Base-by-base conservation (phyloP, 2,329 filamentous ascomycete species). In the Ophiostoma novo-ulmi region DNA sequence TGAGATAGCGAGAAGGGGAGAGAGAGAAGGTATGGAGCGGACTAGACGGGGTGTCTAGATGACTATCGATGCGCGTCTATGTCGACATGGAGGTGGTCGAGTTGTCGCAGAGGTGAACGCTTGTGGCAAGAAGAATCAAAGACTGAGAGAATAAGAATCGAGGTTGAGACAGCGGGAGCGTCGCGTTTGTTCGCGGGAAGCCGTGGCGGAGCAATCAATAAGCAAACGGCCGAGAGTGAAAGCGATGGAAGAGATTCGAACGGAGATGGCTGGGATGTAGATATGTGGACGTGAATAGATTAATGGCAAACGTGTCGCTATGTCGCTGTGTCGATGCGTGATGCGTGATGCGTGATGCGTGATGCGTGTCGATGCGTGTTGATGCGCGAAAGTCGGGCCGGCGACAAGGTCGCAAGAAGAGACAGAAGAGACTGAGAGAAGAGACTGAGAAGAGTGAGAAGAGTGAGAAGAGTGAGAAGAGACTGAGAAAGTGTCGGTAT, bases 61-160 rank as follows among this genome's bases (percentile, higher is more conserved):
- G 36, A 39, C 36, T 2, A 39, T 39, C 1, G 63, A 22, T 39
- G 7, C 17, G 35, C 63, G 63, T 65, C 63, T 65, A 65, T 65
- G 36, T 22, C 63, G 63, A 65, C 63, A 65, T 65, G 63, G 63
- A 41, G 63, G 36, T 35, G 58, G 58, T 36, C 3, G 52, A 48
- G 38, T 10, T 31, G 55, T n/a, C 13, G 31, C 36, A 44, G 6
- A 35, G 20, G 39, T 2, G 35, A 65, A 26, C 14, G 61, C 5
- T 7, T 7, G n/a, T 26, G n/a, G 7, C 2, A 58, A 17, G 52
- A 44, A 44, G 39, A 44, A 17, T 13, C 8, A 44, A 14, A 17
- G 14, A 41, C 10, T 8, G 52, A 55, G 8, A 26, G 22, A 7
- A 13, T 13, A 13, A 58, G 8, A 58, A 14, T 58, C 52, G 52